Percentiles rank a stretch among this genome's conserved stretches.
Evolutionary conservation across 2,329 filamentous ascomycete species (phyloP).

Genomic region (Ascochyta clinopodiicola): DNA sequence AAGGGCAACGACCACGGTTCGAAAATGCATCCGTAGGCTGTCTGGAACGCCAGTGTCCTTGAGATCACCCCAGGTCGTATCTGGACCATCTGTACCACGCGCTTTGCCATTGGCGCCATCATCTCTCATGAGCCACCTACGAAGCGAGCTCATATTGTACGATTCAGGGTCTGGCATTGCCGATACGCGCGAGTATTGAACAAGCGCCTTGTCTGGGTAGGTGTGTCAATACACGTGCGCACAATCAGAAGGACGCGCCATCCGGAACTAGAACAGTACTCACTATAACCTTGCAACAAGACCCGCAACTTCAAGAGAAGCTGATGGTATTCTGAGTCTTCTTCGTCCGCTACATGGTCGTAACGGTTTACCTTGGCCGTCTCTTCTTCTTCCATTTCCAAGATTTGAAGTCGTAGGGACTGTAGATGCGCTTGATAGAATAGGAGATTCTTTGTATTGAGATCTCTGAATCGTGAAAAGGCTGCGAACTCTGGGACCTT

Average conservation of each 20-base stretch:
- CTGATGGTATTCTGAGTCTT: not conserved
- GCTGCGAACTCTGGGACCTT: constrained; percentile 1
- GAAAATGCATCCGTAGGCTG: not conserved
- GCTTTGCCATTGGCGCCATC: not conserved
- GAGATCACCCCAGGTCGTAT: not conserved
- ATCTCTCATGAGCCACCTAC: not conserved
- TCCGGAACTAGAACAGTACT: not conserved
- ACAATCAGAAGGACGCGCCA: no score
- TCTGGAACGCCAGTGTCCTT: not conserved
- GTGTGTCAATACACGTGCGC: no score
- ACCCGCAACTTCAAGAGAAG: not conserved
- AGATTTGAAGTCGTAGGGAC: not conserved
- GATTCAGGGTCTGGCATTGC: constrained; percentile 2
- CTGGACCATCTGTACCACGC: not conserved
- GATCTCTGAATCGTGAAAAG: not conserved
- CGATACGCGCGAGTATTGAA: not conserved
- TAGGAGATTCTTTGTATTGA: not conserved
- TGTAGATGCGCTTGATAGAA: constrained; percentile 4
- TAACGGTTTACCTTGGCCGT: not conserved
- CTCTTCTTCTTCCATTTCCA: not conserved
- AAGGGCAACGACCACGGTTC: not conserved
- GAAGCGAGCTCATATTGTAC: not conserved
- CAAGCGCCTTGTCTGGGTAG: not conserved
- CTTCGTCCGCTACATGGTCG: not conserved
- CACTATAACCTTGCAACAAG: constrained; percentile 1